Evolutionary conservation across 148 eudicot genomes (phyloP).

Genomic region (Camellia granthamiana): DNA sequence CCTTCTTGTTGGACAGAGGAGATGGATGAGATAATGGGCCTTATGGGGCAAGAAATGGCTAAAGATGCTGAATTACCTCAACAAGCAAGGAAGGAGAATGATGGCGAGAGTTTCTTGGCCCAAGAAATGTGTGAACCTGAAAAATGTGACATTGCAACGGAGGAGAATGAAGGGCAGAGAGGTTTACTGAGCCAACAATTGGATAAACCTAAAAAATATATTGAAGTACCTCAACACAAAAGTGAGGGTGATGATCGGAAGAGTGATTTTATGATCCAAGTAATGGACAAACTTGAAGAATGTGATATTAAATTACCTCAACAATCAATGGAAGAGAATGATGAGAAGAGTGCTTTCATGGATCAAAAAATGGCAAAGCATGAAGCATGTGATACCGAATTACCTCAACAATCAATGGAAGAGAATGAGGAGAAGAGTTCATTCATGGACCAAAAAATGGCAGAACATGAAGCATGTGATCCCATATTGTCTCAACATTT

Average conservation of each 20-base stretch:
- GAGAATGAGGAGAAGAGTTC: neutral
- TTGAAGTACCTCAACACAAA: neutral
- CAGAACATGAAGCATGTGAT: neutral
- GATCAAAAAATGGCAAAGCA: neutral
- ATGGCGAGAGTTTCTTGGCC: neutral
- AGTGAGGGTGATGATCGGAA: neutral
- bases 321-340: no score
- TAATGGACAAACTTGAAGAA: no score
- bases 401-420: neutral
- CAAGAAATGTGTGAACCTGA: conserved; percentile 6
- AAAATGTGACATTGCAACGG: neutral
- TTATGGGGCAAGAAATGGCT: neutral
- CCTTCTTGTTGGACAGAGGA: neutral
- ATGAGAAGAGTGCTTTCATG: neutral
- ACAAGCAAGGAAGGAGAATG: neutral
- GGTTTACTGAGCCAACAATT: neutral
- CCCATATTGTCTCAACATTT: neutral
- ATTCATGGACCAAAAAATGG: neutral
- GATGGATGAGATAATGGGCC: neutral
- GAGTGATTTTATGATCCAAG: no score
- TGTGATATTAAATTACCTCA: no score
- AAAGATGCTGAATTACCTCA: conserved; percentile 8
- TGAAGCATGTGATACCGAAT: neutral
- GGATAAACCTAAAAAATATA: neutral
- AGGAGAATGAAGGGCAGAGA: neutral